Percentiles rank a stretch among this genome's conserved stretches.
Evolutionary conservation across 495 filamentous ascomycete genomes (phyloP).

Genomic region (Lophiotrema nucula): DNA sequence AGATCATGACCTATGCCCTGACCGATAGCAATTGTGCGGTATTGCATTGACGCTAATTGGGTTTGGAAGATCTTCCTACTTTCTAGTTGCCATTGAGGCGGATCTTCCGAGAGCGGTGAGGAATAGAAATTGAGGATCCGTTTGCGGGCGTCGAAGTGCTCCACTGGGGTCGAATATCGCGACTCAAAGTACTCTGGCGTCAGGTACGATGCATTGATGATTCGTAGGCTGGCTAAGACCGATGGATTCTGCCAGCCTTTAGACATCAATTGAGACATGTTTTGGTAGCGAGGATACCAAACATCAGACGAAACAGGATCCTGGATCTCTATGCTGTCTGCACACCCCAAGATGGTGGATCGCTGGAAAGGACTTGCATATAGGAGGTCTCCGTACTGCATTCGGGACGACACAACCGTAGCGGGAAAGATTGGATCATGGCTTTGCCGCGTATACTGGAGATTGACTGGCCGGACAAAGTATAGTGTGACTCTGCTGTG

Average conservation of each 20-base stretch:
- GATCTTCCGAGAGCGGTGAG: constrained; percentile 1
- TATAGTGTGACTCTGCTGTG: constrained; percentile 9
- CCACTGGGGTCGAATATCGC: neutral
- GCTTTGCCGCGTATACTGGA: constrained; percentile 1
- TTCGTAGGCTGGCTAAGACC: constrained; percentile 12
- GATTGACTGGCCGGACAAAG: constrained; percentile 14
- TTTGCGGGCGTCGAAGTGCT: constrained; percentile 12
- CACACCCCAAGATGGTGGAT: constrained; percentile 17
- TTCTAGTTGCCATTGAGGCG: constrained; percentile 17
- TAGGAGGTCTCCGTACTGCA: constrained; percentile 6
- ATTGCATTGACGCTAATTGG: constrained; percentile 8
- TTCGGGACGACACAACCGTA: neutral
- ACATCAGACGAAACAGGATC: constrained; percentile 2
- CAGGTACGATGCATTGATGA: constrained; percentile 12
- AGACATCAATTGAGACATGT: constrained; percentile 2
- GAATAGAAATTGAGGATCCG: constrained; percentile 11
- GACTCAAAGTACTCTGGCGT: constrained; percentile 12
- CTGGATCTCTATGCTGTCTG: constrained; percentile 12
- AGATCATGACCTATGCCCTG: constrained; percentile 11
- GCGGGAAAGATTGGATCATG: constrained; percentile 22
- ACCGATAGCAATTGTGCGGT: neutral
- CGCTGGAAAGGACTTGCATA: constrained; percentile 9
- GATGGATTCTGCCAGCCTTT: constrained; percentile 3
- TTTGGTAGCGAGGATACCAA: constrained; percentile 21
- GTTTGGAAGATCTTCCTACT: constrained; percentile 10